Evolutionary conservation across 75 land plant genomes (phyloP).

Genomic region (Pseudotsuga menziesii): DNA sequence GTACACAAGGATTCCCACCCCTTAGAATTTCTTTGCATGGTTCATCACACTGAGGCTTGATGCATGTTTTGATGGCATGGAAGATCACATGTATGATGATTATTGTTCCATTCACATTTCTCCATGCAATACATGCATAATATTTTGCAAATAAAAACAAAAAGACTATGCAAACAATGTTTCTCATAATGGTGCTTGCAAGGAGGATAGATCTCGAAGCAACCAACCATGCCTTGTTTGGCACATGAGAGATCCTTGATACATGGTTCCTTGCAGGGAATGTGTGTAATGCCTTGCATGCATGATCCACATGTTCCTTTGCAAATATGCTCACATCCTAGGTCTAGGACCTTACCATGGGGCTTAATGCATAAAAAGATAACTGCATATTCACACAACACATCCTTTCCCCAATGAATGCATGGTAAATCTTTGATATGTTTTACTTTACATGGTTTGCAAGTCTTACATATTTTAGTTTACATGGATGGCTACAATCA

Average conservation of each 20-base stretch:
- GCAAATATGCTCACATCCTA: constrained; percentile 18
- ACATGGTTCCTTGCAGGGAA: constrained; percentile 13
- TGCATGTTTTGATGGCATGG: constrained; percentile 17
- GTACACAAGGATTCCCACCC: constrained; percentile 18
- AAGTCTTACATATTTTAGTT: too few relatives aligned
- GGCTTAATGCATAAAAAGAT: constrained; percentile 11
- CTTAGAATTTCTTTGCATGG: constrained; percentile 13
- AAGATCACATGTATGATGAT: constrained; percentile 12
- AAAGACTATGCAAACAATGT: constrained; percentile 23
- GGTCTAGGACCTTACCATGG: constrained; percentile 4
- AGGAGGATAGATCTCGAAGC: constrained; percentile 17
- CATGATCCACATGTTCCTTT: constrained; percentile 20
- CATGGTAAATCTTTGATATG: constrained; percentile 6
- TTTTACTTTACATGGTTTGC: not conserved
- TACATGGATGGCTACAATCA: too few relatives aligned
- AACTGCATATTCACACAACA: constrained; percentile 10
- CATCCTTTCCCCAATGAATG: constrained; percentile 6
- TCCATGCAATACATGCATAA: constrained; percentile 23
- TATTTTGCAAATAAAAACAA: constrained; percentile 12
- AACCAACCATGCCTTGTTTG: constrained; percentile 11
- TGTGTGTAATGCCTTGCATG: constrained; percentile 16
- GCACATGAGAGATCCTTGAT: constrained; percentile 18
- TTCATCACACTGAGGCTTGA: constrained; percentile 8
- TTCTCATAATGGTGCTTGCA: constrained; percentile 17
- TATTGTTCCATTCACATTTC: constrained; percentile 17